A percentile compares a stretch with the other conserved stretches of the same genome.
phyloP scores from a whole-genome alignment of 805 yeast genomes.

The Saturnispora quitensis region DNA sequence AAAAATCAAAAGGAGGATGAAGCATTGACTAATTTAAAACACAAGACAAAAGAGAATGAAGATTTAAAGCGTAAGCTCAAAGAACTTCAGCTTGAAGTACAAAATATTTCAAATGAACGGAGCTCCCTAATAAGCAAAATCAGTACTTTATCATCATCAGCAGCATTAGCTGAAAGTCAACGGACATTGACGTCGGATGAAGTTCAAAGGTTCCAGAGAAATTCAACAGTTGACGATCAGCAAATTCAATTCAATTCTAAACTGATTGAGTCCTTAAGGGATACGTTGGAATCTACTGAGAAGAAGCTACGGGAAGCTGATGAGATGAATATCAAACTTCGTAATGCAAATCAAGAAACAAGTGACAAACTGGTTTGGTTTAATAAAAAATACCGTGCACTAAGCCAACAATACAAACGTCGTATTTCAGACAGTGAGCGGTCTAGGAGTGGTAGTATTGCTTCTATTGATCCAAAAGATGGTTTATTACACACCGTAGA shows the following conservation, averaged over 20 bases:
- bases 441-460: slow-evolving; percentile 16
- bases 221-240: slow-evolving; percentile 1
- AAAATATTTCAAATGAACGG: slow-evolving; percentile 8
- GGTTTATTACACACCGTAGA: not conserved
- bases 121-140: slow-evolving; percentile 6
- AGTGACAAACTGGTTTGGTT: slow-evolving; percentile 57
- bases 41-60: slow-evolving; percentile 58
- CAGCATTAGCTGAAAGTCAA: not conserved
- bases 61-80: slow-evolving; percentile 44
- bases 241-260: slow-evolving; percentile 10
- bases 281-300: slow-evolving; percentile 43
- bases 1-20: slow-evolving; percentile 51
- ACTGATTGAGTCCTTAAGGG: slow-evolving; percentile 37
- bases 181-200: not conserved
- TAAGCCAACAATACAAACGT: slow-evolving; percentile 48
- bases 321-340: slow-evolving; percentile 41
- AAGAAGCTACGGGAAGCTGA: slow-evolving; percentile 49
- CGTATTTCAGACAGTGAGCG: slow-evolving; percentile 17
- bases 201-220: not conserved
- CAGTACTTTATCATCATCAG: not conserved
- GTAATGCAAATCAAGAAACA: slow-evolving; percentile 57
- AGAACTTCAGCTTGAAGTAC: slow-evolving; percentile 20
- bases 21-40: slow-evolving; percentile 37
- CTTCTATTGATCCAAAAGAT: not conserved
- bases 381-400: slow-evolving; percentile 56